Evolutionary conservation across 805 yeast species (phyloP), one percentile per base, ranked within the genome.

Genomic region (Kregervanrija pseudodelftensis): DNA sequence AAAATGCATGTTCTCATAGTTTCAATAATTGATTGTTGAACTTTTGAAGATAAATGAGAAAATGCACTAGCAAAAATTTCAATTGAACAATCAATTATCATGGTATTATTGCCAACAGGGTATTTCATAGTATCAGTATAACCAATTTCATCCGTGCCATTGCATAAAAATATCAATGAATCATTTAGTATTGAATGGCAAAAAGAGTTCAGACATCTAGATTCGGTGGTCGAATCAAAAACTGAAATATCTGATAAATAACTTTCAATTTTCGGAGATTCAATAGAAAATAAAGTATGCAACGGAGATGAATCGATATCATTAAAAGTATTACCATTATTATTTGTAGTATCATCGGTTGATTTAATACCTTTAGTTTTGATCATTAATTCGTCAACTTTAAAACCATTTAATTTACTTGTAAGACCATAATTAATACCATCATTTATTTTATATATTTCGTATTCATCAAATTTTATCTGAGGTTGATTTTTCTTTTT

Each of bases 21-120:
- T 55, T 91, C 97, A 15, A 93, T 63, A n/a, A 93, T 70, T 1
- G 97, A 88, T 46, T 83, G 81, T 56, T 91, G 97, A 43, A 93
- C 84, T 49, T 87, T 85, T 4, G 77, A 64, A 8, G 90, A 78
- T 52, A 91, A 73, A 46, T 72, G 68, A 0, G 95, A 86, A 51
- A 91, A 83, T 1, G 84, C 70, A 8, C 74, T 57, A 5, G 85
- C 78, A 57, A 89, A 86, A 1, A 90, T 69, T 48, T 83, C 88
- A 56, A 91, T 79, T 0, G 96, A 82, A 2, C 75, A 59, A 63
- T 91, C 96, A n/a, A 88, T 74, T 3, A 85, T 64, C 41, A 78
- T 67, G 0, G 79, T 76, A 2, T 70, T 66, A 4, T 66, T 58
- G n/a, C 67, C 66, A 10, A 76, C 79, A 1, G 77, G 60, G 40